Evolutionary conservation across 108 stramenopile species (phyloP).

Genomic region (Asterionellopsis glacialis): DNA sequence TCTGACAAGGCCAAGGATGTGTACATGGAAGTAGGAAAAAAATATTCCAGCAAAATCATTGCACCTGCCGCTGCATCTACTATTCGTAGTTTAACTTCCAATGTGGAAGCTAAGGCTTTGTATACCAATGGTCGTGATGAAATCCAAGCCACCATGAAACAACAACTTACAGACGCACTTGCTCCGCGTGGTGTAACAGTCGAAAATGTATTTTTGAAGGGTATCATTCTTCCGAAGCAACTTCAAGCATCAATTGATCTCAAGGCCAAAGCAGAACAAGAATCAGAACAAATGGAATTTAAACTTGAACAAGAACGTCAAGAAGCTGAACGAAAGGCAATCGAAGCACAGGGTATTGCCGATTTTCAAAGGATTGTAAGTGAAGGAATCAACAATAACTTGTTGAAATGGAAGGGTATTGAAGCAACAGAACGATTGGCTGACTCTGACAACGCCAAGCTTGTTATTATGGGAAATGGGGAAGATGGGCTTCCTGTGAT

Average conservation of each 20-base stretch:
- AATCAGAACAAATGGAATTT: slow-evolving; percentile 42
- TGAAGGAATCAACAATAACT: slow-evolving; percentile 24
- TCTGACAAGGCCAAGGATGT: too few relatives aligned
- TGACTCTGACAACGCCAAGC: slow-evolving; percentile 34
- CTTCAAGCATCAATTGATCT: too few relatives aligned
- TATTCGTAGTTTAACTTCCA: too few relatives aligned
- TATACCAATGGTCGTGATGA: too few relatives aligned
- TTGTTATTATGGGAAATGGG: slow-evolving; percentile 42
- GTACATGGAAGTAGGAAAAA: too few relatives aligned
- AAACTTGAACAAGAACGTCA: slow-evolving; percentile 31
- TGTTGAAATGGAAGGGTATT: slow-evolving; percentile 43
- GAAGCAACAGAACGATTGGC: slow-evolving; percentile 47
- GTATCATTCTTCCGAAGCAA: slow-evolving; percentile 26
- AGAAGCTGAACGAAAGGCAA: slow-evolving; percentile 42
- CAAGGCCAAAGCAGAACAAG: slow-evolving; percentile 49
- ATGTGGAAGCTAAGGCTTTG: too few relatives aligned
- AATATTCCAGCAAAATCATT: slow-evolving; percentile 26
- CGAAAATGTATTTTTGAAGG: slow-evolving; percentile 45
- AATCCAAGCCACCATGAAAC: slow-evolving; percentile 29
- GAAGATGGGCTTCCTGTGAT: slow-evolving; percentile 36
- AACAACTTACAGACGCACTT: slow-evolving; percentile 27
- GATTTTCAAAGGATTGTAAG: slow-evolving; percentile 53
- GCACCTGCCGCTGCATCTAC: slow-evolving; percentile 34
- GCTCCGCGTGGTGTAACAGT: slow-evolving; percentile 36
- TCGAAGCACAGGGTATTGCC: slow-evolving; percentile 51